A percentile compares a stretch with the other conserved stretches of the same genome.
These are phyloP conservation scores for Verticillium tricorpus DNA, from an alignment of 2,329 filamentous ascomycete genomes.

Conservation along the genomic window DNA sequence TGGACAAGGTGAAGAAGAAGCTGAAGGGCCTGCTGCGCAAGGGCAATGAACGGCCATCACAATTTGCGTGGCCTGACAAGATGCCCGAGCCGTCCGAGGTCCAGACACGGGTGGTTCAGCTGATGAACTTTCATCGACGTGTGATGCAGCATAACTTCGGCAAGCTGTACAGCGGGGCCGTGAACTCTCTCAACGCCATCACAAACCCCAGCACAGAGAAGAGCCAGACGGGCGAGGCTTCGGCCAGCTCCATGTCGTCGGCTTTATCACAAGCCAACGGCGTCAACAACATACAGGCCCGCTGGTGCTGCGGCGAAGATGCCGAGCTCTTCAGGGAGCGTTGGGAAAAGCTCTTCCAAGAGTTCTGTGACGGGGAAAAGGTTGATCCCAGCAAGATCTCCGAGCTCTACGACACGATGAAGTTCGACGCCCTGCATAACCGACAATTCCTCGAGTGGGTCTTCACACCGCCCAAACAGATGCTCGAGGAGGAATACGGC, in stretches of 20 bases:
- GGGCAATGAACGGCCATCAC: conserved; percentile 86
- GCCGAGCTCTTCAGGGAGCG: conserved; percentile 90
- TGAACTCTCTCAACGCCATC: conserved; percentile 57
- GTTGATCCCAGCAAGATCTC: conserved; percentile 98
- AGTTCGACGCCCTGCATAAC: conserved; percentile 97
- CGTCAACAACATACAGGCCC: conserved; percentile 70
- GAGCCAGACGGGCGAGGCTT: conserved; percentile 30
- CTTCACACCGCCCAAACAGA: conserved; percentile 78
- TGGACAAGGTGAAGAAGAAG: conserved; percentile 99
- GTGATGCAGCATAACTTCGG: conserved; percentile 94
- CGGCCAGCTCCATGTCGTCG: conserved; percentile 38
- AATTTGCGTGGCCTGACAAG: conserved; percentile 97
- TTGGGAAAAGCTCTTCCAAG: conserved; percentile 96
- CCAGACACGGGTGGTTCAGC: conserved; percentile 82
- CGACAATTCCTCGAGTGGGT: conserved; percentile 96
- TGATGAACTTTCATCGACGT: conserved; percentile 95
- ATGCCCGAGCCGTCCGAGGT: conserved; percentile 94
- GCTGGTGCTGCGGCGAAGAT: conserved; percentile 97
- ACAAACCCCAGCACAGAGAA: conserved; percentile 46
- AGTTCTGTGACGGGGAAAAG: conserved; percentile 96
- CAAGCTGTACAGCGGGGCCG: conserved; percentile 66
- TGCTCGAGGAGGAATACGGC: conserved; percentile 67
- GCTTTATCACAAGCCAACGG: conserved; percentile 57
- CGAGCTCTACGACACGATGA: conserved; percentile 98
- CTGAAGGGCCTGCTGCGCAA: conserved; percentile 87